These are phyloP conservation scores for Termitomyces sp. DNA, from an alignment of 768 basidiomycete species.

Conservation along the genomic window DNA sequence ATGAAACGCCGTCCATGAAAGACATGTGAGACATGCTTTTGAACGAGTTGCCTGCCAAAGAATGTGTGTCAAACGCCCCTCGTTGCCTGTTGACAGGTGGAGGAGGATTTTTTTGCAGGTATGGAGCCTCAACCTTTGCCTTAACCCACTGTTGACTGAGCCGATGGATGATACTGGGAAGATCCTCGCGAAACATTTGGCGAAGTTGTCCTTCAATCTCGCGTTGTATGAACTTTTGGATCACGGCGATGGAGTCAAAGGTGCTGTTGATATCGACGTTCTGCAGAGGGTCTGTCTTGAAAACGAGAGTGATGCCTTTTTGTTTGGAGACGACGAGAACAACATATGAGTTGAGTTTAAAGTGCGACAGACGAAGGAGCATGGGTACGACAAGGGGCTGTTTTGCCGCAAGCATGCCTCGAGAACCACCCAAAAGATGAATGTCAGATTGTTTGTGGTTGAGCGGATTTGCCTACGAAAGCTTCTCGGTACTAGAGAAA, in stretches of 20 bases:
- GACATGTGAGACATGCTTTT: slow-evolving; percentile 16
- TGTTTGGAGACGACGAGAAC: slow-evolving; percentile 96
- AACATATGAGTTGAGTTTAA: slow-evolving; percentile 91
- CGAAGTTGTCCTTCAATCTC: slow-evolving; percentile 96
- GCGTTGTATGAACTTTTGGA: slow-evolving; percentile 94
- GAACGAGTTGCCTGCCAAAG: slow-evolving; percentile 34
- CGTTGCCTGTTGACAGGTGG: slow-evolving; percentile 23
- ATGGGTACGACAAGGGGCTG: slow-evolving; percentile 97
- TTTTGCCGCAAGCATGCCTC: slow-evolving; percentile 90
- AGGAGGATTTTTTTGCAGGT: slow-evolving; percentile 56
- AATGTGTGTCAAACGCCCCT: slow-evolving; percentile 29
- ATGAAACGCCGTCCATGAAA: slow-evolving; percentile 1
- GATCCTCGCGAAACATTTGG: slow-evolving; percentile 97
- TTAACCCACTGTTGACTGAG: slow-evolving; percentile 96
- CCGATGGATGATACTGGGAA: slow-evolving; percentile 94
- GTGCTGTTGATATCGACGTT: slow-evolving; percentile 97
- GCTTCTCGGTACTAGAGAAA: not conserved
- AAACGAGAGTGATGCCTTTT: slow-evolving; percentile 97
- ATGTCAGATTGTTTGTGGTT: slow-evolving; percentile 91
- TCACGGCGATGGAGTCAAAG: slow-evolving; percentile 96
- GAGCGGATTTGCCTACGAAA: slow-evolving; percentile 81
- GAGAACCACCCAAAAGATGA: slow-evolving; percentile 75
- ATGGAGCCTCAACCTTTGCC: slow-evolving; percentile 90
- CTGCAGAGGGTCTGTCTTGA: slow-evolving; percentile 98
- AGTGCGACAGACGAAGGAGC: slow-evolving; percentile 94